Base-by-base conservation (phyloP, 2,329 filamentous ascomycete genomes). In the Diaporthe humulicola region DNA sequence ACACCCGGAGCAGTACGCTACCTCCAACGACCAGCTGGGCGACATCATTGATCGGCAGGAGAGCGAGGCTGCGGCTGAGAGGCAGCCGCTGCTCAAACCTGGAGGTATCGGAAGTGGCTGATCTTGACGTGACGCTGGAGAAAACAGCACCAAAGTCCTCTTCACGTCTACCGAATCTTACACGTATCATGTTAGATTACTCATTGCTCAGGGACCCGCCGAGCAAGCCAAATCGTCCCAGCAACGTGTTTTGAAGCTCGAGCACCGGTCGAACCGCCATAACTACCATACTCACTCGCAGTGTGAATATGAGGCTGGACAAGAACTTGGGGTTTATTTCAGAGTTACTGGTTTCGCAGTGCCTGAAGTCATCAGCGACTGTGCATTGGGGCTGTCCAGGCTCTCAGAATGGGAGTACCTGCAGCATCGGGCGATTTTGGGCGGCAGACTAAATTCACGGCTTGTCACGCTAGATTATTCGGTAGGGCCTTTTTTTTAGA, bases 11-110 rank as follows among this genome's bases (percentile, higher is more conserved):
- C 84, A 84, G 74, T 89, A 90, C 70, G 87, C 87, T 42, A 85
- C 87, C 67, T 88, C 85, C 4, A 86, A 88, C 48, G 87, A 89
- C 73, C 87, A 90, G 74, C 81, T 89, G 76, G 86, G 88, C 67
- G 84, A 86, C 48, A 86, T 89, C 50, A 81, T 86, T 75, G 87
- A 88, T 75, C 85, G 87, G 28, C 88, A 90, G 77, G 88, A 89
- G 72, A 82, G 85, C 57, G 87, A 88, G 22, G 87, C 88, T 40
- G 86, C 84, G 19, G 80, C 86, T 50, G 88, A 90, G 80, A 88
- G 85, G 52, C 85, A 88, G 76, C 88, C 88, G 7, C 80, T 90
- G 56, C 81, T 90, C 57, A 85, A 83, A 52, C 87, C 87, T 0
- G 88, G 87, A 7, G 87, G 87, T 58, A 89, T 88, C 52, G 87